Conservation (phyloP, 78 protist genomes). For the Tieghemostelium lacteum region DNA sequence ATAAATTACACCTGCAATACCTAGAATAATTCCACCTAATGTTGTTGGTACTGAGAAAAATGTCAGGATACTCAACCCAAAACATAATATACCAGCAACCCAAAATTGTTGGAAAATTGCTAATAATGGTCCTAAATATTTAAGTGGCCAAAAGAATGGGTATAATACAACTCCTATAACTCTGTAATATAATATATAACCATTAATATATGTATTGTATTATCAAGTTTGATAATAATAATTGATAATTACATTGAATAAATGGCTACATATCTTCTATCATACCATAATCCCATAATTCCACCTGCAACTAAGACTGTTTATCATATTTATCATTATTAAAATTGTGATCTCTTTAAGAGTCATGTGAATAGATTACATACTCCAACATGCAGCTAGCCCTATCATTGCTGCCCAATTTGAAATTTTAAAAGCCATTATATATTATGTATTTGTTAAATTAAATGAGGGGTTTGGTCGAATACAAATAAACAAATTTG, state of each 20-base stretch:
- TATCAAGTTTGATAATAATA: background rate
- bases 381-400: conserved; percentile 41
- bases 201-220: background rate
- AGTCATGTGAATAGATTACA: background rate
- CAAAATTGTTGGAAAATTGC: conserved; percentile 70
- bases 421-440: conserved; percentile 40
- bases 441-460: too few relatives aligned
- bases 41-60: conserved; percentile 67
- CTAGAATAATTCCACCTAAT: conserved; percentile 32
- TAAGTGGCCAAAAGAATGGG: conserved; percentile 50
- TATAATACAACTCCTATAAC: conserved; percentile 55
- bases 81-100: conserved; percentile 14
- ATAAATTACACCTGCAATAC: conserved; percentile 22
- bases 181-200: background rate
- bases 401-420: conserved; percentile 80
- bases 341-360: background rate
- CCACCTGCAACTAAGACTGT: conserved; percentile 62
- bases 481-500: too few relatives aligned
- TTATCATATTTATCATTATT: background rate
- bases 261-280: conserved; percentile 25
- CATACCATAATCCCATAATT: conserved; percentile 34
- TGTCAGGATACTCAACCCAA: conserved; percentile 11
- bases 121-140: conserved; percentile 45
- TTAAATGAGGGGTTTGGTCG: too few relatives aligned
- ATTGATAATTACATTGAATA: conserved; percentile 50